Conservation (phyloP, 2,329 filamentous ascomycete genomes). For the Huntiella omanensis region DNA sequence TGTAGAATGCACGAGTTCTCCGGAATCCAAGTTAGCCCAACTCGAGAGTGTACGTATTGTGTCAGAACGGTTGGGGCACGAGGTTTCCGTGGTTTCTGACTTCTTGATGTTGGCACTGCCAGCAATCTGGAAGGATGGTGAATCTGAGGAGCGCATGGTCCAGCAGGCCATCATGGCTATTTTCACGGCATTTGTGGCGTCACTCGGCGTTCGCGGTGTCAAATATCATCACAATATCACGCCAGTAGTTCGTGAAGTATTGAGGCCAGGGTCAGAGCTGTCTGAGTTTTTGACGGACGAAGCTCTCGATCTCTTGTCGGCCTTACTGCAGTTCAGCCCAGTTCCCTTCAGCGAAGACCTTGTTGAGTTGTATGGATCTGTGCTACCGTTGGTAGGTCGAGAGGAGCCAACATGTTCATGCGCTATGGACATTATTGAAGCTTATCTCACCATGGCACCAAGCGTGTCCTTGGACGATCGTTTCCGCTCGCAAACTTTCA, state of each 20-base stretch:
- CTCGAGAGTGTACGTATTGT: conserved; percentile 70
- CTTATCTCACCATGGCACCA: conserved; percentile 52
- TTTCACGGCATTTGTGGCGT: conserved; percentile 65
- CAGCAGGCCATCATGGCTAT: conserved; percentile 86
- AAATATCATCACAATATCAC: conserved; percentile 65
- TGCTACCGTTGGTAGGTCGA: conserved; percentile 47
- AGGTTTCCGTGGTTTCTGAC: conserved; percentile 51
- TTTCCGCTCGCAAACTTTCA: conserved; percentile 30
- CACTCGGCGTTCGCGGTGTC: conserved; percentile 61
- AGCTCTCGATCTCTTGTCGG: conserved; percentile 72
- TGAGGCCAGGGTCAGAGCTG: conserved; percentile 55
- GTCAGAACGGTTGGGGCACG: conserved; percentile 62
- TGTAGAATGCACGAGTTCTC: conserved; percentile 60
- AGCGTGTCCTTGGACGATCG: conserved; percentile 42
- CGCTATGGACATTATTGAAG: conserved; percentile 46
- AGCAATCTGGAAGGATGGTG: conserved; percentile 65
- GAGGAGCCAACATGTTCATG: conserved; percentile 43
- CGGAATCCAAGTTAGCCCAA: conserved; percentile 80
- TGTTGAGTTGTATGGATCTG: conserved; percentile 40
- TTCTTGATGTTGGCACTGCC: conserved; percentile 67
- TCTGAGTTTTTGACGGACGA: conserved; percentile 79
- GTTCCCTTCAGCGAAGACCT: conserved; percentile 42
- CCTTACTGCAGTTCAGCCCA: conserved; percentile 48
- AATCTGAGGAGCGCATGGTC: conserved; percentile 66
- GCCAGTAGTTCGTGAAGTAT: conserved; percentile 63